A percentile compares a stretch with the other conserved stretches of the same genome.
phyloP scores from a whole-genome alignment of 2,329 filamentous ascomycete species.

The Exserohilum rostratum region DNA sequence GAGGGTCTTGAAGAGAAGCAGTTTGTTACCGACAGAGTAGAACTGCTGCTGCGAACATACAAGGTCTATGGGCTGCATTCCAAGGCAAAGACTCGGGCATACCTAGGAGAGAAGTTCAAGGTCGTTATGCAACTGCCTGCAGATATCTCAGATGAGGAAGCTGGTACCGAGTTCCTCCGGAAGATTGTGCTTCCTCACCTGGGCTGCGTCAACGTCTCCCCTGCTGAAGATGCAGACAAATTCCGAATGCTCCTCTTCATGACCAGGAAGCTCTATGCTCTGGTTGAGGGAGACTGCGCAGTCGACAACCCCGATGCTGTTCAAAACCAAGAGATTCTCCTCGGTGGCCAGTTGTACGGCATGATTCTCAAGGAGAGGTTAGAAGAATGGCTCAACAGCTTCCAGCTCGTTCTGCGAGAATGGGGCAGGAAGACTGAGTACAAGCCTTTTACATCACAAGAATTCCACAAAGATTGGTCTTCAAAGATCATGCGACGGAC shows the following conservation, averaged over 20 bases:
- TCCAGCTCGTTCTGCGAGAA: conserved; percentile 60
- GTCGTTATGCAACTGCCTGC: conserved; percentile 83
- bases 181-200: conserved; percentile 91
- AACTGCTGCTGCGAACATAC: conserved; percentile 89
- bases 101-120: conserved; percentile 89
- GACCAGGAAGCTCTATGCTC: conserved; percentile 91
- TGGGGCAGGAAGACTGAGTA: conserved; percentile 60
- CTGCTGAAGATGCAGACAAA: conserved; percentile 86
- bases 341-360: conserved; percentile 91
- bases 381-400: conserved; percentile 83
- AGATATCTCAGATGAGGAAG: conserved; percentile 84
- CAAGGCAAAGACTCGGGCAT: conserved; percentile 79
- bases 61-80: conserved; percentile 87
- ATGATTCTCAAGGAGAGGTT: conserved; percentile 95
- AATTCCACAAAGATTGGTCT: conserved; percentile 79
- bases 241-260: conserved; percentile 94
- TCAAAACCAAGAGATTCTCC: conserved; percentile 91
- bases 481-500: conserved; percentile 77
- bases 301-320: conserved; percentile 96
- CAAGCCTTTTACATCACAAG: conserved; percentile 71
- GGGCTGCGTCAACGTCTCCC: conserved; percentile 82
- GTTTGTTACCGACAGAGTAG: conserved; percentile 92
- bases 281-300: conserved; percentile 90
- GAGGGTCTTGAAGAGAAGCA: conserved; percentile 80
- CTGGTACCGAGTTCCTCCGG: conserved; percentile 87